A percentile compares a stretch with the other conserved stretches of the same genome.
phyloP scores from a whole-genome alignment of 2,329 filamentous ascomycete species.

The Arthrinium phaeospermum region DNA sequence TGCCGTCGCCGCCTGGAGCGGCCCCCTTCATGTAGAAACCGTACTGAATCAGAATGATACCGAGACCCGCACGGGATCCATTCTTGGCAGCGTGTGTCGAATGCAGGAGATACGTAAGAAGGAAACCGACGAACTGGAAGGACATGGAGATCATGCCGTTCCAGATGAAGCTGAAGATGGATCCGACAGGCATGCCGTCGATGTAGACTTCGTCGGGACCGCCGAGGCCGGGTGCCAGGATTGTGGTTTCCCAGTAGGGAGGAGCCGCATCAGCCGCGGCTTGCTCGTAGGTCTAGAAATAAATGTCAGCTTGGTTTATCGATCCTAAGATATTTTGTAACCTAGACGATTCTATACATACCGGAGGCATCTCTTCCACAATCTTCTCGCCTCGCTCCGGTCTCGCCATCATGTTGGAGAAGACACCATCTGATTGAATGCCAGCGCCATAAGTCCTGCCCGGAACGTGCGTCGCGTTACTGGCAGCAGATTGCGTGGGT shows the following conservation, averaged over 20 bases:
- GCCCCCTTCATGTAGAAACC: slow-evolving; percentile 91
- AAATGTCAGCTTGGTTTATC: slow-evolving; percentile 42
- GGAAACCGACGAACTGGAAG: slow-evolving; percentile 94
- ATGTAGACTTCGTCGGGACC: slow-evolving; percentile 96
- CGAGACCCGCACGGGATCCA: slow-evolving; percentile 90
- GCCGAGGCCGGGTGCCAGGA: slow-evolving; percentile 87
- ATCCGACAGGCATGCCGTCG: slow-evolving; percentile 91
- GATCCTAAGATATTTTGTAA: not conserved
- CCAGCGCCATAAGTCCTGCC: slow-evolving; percentile 71
- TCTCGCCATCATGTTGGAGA: slow-evolving; percentile 92
- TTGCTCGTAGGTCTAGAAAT: slow-evolving; percentile 88
- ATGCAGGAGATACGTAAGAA: slow-evolving; percentile 96
- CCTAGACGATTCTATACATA: slow-evolving; percentile 54
- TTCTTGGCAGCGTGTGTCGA: slow-evolving; percentile 98
- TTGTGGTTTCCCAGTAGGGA: slow-evolving; percentile 99
- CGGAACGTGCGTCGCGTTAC: slow-evolving; percentile 38
- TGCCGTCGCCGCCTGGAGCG: slow-evolving; percentile 49
- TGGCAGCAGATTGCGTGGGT: slow-evolving; percentile 42
- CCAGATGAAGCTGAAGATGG: slow-evolving; percentile 86
- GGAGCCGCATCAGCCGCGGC: slow-evolving; percentile 94
- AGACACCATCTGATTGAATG: slow-evolving; percentile 90
- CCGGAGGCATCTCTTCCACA: slow-evolving; percentile 87
- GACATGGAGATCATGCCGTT: slow-evolving; percentile 97
- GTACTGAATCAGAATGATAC: slow-evolving; percentile 94
- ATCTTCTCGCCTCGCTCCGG: slow-evolving; percentile 80